Percentiles rank a stretch among this genome's conserved stretches.
phyloP scores from a whole-genome alignment of 306 rosid species.

The Lathyrus tuberosus region DNA sequence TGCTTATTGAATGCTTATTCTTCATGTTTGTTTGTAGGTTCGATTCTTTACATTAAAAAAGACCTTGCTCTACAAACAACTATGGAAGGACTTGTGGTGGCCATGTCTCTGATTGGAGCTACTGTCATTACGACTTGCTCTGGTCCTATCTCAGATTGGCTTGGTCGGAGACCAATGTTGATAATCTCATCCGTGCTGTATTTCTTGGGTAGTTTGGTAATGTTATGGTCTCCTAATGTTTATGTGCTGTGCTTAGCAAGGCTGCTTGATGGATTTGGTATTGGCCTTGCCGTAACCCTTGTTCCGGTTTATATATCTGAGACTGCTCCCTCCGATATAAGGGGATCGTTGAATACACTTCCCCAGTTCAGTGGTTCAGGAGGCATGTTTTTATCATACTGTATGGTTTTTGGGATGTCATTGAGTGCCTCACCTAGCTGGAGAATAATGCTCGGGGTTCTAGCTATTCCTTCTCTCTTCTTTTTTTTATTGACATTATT shows the following conservation, averaged over 20 bases:
- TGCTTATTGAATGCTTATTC: background rate
- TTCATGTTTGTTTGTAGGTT: slow-evolving; percentile 51
- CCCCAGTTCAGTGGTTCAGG: slow-evolving; percentile 84
- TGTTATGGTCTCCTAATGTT: slow-evolving; percentile 85
- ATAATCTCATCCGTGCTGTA: slow-evolving; percentile 70
- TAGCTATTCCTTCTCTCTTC: slow-evolving; percentile 66
- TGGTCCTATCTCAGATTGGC: slow-evolving; percentile 66
- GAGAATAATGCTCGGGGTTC: slow-evolving; percentile 79
- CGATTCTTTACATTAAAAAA: slow-evolving; percentile 66
- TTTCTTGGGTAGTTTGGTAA: slow-evolving; percentile 66
- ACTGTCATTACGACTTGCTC: slow-evolving; percentile 70
- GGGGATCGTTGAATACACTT: slow-evolving; percentile 80
- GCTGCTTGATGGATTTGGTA: slow-evolving; percentile 79
- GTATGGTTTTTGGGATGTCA: slow-evolving; percentile 78
- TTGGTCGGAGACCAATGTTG: slow-evolving; percentile 77
- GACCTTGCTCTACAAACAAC: slow-evolving; percentile 54
- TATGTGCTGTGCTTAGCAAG: slow-evolving; percentile 66
- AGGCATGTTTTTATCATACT: slow-evolving; percentile 77
- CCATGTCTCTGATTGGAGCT: slow-evolving; percentile 84
- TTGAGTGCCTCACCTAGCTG: slow-evolving; percentile 63
- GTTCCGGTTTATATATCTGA: slow-evolving; percentile 77
- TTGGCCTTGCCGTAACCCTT: slow-evolving; percentile 86
- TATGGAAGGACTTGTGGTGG: slow-evolving; percentile 84
- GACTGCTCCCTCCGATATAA: slow-evolving; percentile 85
- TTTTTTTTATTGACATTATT: slow-evolving; percentile 61